phyloP scores from a whole-genome alignment of 768 basidiomycete genomes.

The Lactarius psammicola region DNA sequence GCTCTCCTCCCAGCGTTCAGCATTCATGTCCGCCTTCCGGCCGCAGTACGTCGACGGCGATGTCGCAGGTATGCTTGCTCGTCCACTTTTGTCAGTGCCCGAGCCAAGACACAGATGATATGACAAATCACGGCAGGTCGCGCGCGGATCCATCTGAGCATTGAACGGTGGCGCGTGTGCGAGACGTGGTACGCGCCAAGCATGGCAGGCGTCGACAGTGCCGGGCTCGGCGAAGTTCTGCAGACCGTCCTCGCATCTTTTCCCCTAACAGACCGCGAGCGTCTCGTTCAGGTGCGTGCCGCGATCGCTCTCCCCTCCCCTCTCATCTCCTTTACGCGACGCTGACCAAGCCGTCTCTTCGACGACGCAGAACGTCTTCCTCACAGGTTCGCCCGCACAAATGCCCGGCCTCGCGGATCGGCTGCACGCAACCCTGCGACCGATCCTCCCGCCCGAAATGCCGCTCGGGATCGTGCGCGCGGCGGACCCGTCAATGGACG shows the following conservation, averaged over 20 bases:
- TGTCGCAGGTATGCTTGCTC: slow-evolving; percentile 47
- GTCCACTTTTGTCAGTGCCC: not conserved
- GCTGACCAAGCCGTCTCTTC: not conserved
- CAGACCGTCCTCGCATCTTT: slow-evolving; percentile 80
- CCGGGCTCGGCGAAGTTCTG: slow-evolving; percentile 89
- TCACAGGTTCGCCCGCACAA: slow-evolving; percentile 80
- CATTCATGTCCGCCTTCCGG: slow-evolving; percentile 81
- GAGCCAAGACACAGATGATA: slow-evolving; percentile 50
- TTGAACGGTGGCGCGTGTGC: slow-evolving; percentile 88
- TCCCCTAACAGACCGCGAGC: slow-evolving; percentile 59
- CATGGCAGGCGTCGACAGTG: slow-evolving; percentile 69
- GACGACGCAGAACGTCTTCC: slow-evolving; percentile 70
- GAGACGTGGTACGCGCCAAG: slow-evolving; percentile 81
- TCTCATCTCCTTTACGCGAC: not conserved
- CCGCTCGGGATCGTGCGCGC: slow-evolving; percentile 63
- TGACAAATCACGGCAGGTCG: slow-evolving; percentile 62
- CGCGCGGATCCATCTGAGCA: slow-evolving; percentile 82
- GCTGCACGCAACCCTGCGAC: slow-evolving; percentile 71
- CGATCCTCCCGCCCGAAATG: slow-evolving; percentile 82
- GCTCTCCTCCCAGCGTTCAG: slow-evolving; percentile 71
- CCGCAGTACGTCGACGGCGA: slow-evolving; percentile 78
- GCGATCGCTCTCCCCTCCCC: not conserved
- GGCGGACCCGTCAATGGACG: slow-evolving; percentile 65
- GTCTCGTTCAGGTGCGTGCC: slow-evolving; percentile 72
- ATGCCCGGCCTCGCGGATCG: slow-evolving; percentile 67